Base-by-base conservation (phyloP, 495 filamentous ascomycete species). In the Aspergillus kassunensis region DNA sequence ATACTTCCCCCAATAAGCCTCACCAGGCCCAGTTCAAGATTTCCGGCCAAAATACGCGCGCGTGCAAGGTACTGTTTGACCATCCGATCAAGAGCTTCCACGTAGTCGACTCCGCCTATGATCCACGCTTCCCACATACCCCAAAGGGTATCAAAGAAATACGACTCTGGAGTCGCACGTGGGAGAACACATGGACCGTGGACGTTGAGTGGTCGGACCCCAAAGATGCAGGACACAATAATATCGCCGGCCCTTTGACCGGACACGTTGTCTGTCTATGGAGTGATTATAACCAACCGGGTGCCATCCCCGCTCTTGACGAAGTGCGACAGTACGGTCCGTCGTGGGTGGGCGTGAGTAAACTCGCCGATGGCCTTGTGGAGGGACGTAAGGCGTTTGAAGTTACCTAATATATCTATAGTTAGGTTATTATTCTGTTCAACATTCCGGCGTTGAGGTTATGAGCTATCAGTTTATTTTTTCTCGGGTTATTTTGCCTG, bases 221-320 rank as follows among this genome's bases (percentile, higher is more conserved):
- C 4, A 15, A 35, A 21, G 30, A 33, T 27, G 19, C 44, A 21
- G 65, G 75, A 3, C 46, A 57, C 23, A 51, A 54, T 16, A 51
- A 68, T 5, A 57, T 54, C n/a, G 67, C 64, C 27, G 53, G 67
- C 24, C 75, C 74, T 7, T 40, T 92, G 42, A 79, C 81, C 53
- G 91, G 91, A 0, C 75, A 72, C 39, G 82, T 91, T 4, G 77
- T 87, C 9, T 97, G 92, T 73, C 66, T 89, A 13, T 98, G 93
- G 93, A 88, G 84, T 57, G 93, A 97, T 71, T 82, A 80, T 24
- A 96, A 95, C 56, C 73, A 69, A 10, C 62, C 65, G 9, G 86
- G 84, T 3, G 69, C 75, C 7, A 92, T 98, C 43, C 90, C 93
- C 0, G 93, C 93, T 12, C 77, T 93, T 27, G 88, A 93, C 57